Evolutionary conservation across 345 rosid genomes (phyloP).

Genomic region (Eucalyptus paniculata): DNA sequence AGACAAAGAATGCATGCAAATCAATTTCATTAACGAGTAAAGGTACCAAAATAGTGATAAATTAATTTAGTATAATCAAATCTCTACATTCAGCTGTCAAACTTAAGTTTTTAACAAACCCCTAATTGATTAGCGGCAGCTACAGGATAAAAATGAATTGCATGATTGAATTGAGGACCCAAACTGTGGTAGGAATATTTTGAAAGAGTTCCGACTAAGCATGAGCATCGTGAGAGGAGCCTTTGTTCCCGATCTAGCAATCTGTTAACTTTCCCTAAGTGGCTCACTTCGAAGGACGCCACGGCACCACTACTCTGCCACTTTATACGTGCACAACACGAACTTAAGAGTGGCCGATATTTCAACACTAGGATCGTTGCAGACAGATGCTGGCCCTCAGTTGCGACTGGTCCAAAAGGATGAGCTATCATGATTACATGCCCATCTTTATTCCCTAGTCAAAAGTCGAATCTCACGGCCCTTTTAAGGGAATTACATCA

Average conservation of each 20-base stretch:
- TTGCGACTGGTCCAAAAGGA: not conserved
- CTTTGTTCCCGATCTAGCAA: not conserved
- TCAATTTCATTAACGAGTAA: not conserved
- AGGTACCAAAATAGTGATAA: not conserved
- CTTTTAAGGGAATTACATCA: not conserved
- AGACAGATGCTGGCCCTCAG: not conserved
- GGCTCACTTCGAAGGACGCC: not conserved
- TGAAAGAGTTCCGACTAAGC: not conserved
- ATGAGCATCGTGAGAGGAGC: not conserved
- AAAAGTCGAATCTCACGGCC: not conserved
- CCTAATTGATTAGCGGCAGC: not conserved
- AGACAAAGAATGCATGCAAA: not conserved
- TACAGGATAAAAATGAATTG: not conserved
- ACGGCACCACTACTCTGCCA: not conserved
- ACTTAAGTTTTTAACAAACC: not conserved
- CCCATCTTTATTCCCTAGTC: not conserved
- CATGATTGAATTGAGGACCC: not conserved
- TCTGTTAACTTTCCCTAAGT: not conserved
- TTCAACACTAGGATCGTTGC: not conserved
- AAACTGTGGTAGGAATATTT: not conserved
- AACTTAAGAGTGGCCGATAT: not conserved
- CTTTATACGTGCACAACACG: not conserved
- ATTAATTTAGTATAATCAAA: not conserved
- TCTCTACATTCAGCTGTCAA: not conserved
- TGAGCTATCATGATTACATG: not conserved